phyloP scores from a whole-genome alignment of 1,284 basidiomycete genomes.

The Trichosporon inkin region DNA sequence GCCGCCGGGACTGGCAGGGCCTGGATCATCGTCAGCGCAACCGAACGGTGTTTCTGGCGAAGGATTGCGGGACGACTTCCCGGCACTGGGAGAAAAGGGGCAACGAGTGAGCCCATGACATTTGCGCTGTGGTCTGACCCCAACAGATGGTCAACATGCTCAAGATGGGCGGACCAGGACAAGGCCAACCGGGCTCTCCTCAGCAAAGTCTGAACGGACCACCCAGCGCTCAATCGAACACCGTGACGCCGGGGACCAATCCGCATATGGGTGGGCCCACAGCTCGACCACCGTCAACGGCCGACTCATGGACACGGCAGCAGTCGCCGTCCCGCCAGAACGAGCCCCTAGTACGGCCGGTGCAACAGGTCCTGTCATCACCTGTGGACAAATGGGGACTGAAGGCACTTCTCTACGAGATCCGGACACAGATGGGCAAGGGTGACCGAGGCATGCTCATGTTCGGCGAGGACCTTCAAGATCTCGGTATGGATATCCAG shows the following conservation, averaged over 20 bases:
- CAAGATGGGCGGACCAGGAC: slow-evolving; percentile 24
- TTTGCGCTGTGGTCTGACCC: slow-evolving; percentile 10
- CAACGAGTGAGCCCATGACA: slow-evolving; percentile 25
- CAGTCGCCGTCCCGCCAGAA: slow-evolving; percentile 29
- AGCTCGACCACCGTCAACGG: slow-evolving; percentile 29
- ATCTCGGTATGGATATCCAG: slow-evolving; percentile 86
- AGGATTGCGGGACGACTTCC: slow-evolving; percentile 44
- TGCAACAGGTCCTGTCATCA: slow-evolving; percentile 87
- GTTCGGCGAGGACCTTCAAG: slow-evolving; percentile 87
- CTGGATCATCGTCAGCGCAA: slow-evolving; percentile 27
- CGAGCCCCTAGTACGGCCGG: slow-evolving; percentile 74
- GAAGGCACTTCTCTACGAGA: slow-evolving; percentile 79
- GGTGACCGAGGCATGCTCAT: slow-evolving; percentile 78
- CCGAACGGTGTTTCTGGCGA: slow-evolving; percentile 32
- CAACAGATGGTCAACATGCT: slow-evolving; percentile 29
- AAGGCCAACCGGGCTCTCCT: slow-evolving; percentile 18
- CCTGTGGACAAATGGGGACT: slow-evolving; percentile 96
- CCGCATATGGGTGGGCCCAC: slow-evolving; percentile 24
- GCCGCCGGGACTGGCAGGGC: slow-evolving; percentile 46
- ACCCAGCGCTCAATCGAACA: slow-evolving; percentile 32
- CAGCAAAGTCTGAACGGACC: slow-evolving; percentile 28
- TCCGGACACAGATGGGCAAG: slow-evolving; percentile 73
- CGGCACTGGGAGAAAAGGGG: slow-evolving; percentile 40
- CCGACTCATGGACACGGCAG: slow-evolving; percentile 37
- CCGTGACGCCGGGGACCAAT: slow-evolving; percentile 34